Conservation (phyloP, 768 basidiomycete species). For the Chalciporus pseudorubinellus region DNA sequence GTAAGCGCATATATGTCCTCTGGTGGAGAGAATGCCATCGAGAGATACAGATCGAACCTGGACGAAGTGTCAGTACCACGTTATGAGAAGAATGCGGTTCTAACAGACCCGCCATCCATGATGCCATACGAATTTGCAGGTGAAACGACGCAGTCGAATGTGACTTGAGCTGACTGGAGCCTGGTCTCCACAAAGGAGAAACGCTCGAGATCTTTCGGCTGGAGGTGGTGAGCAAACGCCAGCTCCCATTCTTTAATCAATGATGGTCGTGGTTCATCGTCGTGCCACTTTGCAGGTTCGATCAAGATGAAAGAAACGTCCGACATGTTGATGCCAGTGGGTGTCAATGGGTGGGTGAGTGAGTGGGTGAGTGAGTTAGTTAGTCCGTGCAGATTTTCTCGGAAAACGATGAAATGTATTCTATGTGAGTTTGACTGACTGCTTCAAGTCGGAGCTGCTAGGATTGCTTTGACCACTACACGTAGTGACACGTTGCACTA, state of each 20-base stretch:
- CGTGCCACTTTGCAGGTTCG: neutral
- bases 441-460: no score
- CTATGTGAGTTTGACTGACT: no score
- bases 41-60: constrained; percentile 3
- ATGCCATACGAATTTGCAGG: constrained; percentile 8
- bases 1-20: constrained; percentile 1
- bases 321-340: neutral
- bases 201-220: constrained; percentile 2
- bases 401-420: no score
- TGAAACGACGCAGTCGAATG: constrained; percentile 9
- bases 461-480: no score
- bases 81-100: neutral
- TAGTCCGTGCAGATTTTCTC: no score
- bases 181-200: neutral
- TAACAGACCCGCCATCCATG: constrained; percentile 9
- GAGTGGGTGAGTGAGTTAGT: no score
- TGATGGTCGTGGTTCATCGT: neutral
- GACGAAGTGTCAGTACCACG: neutral
- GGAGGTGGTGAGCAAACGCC: constrained; percentile 3
- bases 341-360: no score
- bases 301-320: constrained; percentile 1
- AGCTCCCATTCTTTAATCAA: constrained; percentile 1
- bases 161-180: neutral
- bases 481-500: no score
- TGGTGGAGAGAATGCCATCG: constrained; percentile 1